phyloP scores from a whole-genome alignment of 148 eudicot species.

The Oxyria digyna region DNA sequence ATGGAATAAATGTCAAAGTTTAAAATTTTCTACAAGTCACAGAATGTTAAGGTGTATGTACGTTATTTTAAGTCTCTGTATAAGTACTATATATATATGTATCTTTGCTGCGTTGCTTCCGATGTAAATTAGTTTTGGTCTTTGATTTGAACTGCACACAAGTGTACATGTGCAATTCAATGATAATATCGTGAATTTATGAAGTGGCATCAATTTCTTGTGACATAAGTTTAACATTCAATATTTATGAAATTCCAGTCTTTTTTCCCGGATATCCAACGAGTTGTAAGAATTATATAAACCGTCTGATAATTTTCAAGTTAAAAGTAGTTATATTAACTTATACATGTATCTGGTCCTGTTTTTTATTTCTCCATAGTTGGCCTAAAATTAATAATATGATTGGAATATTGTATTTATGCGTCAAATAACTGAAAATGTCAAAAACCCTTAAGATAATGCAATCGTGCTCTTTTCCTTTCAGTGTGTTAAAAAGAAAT shows the following conservation, averaged over 20 bases:
- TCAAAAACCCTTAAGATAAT: background rate
- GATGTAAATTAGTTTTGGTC: conserved; percentile 2
- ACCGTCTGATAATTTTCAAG: no score
- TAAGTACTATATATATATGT: background rate
- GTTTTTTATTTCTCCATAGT: background rate
- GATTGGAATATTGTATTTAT: background rate
- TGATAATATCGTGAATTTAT: background rate
- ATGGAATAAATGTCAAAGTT: background rate
- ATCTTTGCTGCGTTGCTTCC: background rate
- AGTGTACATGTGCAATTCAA: background rate
- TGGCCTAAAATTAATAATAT: background rate
- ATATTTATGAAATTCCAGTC: background rate
- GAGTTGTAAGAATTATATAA: no score
- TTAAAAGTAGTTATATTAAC: no score
- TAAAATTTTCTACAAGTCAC: background rate
- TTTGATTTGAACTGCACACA: background rate
- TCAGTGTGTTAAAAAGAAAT: background rate
- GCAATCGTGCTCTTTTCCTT: background rate
- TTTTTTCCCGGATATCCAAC: no score
- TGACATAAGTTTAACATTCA: background rate
- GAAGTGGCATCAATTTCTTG: background rate
- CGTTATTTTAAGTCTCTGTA: background rate
- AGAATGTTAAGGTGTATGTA: background rate
- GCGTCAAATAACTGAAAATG: background rate
- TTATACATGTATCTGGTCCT: background rate